Evolutionary conservation across 768 basidiomycete genomes (phyloP), one percentile per base, ranked within the genome.

Genomic region (Rhizopogon roseolus): DNA sequence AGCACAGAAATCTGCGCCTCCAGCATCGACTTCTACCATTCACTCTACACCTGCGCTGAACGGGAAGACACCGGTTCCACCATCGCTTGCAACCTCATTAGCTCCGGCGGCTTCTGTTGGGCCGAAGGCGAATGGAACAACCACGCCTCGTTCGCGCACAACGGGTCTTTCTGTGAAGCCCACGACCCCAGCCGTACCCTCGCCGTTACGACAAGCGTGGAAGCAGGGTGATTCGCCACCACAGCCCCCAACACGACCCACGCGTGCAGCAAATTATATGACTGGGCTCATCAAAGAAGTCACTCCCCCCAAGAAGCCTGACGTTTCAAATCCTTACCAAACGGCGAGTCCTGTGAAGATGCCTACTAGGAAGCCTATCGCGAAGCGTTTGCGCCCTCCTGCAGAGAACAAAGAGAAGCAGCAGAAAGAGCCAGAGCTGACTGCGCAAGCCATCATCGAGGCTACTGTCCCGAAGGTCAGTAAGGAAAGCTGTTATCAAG

Each of bases 301-400:
- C 7, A 84, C 85, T 0, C 85, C 86, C 0, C 75, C 80, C 13
- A 82, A 79, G 66, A 82, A 74, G 54, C 76, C 80, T 19, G 88
- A 87, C 60, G 76, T 90, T 41, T 81, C 80, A 49, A 92, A 92
- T 64, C 90, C 90, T 0, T 91, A 92, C 62, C 85, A 90, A 65
- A 77, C 79, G 17, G 82, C 84, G 14, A 87, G 81, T 60, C 87
- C 87, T 38, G 79, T 88, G 17, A 73, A 75, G 42, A 76, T 75
- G 10, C 76, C 78, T 3, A 57, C 67, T 11, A 76, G 78, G 61
- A 73, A 69, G 40, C 66, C 59, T 16, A 57, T 62, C 25, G 64
- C 69, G 25, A 81, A 73, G 62, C 76, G 81, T 50, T 58, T 73
- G 28, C 66, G 56, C 51, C 44, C 58, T 14, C 22, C 50, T 25